Percentiles rank a stretch among this genome's conserved stretches.
These are phyloP conservation scores for Aspergillus nomiae DNA, from an alignment of 2,329 filamentous ascomycete genomes.

Conservation along the genomic window DNA sequence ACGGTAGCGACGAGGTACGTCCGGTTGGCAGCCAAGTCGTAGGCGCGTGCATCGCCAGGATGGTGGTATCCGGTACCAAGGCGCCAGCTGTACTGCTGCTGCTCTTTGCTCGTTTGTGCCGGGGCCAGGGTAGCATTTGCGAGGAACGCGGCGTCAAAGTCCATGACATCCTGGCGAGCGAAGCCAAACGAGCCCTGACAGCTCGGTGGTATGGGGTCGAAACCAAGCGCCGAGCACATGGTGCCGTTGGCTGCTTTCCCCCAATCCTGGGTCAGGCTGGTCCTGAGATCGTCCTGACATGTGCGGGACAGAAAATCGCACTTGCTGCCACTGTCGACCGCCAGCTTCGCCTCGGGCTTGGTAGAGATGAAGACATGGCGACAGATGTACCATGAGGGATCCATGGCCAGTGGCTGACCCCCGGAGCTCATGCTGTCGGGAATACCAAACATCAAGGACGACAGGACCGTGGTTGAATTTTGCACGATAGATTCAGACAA, in stretches of 20 bases:
- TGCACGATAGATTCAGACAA: not conserved
- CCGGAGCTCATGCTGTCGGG: not conserved
- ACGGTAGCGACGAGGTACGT: not conserved
- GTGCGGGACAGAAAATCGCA: not conserved
- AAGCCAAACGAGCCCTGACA: not conserved
- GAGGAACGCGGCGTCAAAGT: not conserved
- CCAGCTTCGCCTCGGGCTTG: not conserved
- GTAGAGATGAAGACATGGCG: not conserved
- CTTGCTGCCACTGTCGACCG: not conserved
- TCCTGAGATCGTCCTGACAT: not conserved
- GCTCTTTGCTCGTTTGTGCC: not conserved
- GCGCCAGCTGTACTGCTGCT: not conserved
- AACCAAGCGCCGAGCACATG: not conserved
- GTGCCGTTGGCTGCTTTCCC: not conserved
- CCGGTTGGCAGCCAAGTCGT: not conserved
- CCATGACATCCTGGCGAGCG: not conserved
- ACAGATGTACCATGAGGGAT: not conserved
- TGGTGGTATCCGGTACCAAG: not conserved
- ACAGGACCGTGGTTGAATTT: not conserved
- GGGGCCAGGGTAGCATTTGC: not conserved
- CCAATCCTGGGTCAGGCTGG: not conserved
- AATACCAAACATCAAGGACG: not conserved
- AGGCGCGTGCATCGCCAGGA: not conserved
- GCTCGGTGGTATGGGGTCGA: not conserved
- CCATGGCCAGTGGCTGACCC: not conserved